These are phyloP conservation scores for Pythium apleroticum DNA, from an alignment of 352 stramenopile species.

Conservation along the genomic window DNA sequence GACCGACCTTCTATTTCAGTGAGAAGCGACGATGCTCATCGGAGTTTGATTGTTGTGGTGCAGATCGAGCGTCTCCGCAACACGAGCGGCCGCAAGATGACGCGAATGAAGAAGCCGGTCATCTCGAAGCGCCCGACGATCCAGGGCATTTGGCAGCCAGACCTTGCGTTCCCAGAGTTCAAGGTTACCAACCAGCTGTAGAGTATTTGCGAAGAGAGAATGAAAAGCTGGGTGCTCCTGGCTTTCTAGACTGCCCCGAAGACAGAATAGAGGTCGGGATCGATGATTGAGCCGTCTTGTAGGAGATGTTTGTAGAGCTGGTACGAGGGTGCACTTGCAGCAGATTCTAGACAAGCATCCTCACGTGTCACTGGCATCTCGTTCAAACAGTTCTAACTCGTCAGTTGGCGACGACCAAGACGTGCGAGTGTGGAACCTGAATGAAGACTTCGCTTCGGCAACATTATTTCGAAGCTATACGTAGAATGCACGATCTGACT, in stretches of 20 bases:
- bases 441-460: constrained; percentile 46
- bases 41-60: not conserved
- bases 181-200: constrained; percentile 63
- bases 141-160: constrained; percentile 87
- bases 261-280: constrained; percentile 6
- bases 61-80: constrained; percentile 82
- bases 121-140: constrained; percentile 79
- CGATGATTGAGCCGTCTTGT: too few species aligned
- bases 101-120: constrained; percentile 79
- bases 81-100: constrained; percentile 89
- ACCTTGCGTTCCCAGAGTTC: constrained; percentile 84
- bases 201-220: constrained; percentile 9
- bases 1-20: not conserved
- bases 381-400: too few species aligned
- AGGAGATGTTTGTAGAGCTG: too few species aligned
- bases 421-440: constrained; percentile 75
- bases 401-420: constrained; percentile 82
- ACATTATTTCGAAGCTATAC: constrained; percentile 47
- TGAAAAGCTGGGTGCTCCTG: not conserved
- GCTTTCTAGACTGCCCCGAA: constrained; percentile 3
- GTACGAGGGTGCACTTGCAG: too few species aligned
- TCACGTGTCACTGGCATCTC: too few species aligned
- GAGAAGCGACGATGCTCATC: not conserved
- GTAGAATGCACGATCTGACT: constrained; percentile 70
- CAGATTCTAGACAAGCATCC: too few species aligned